Evolutionary conservation across 805 yeast genomes (phyloP), one percentile per base, ranked within the genome.

Genomic region (Pichia cephalocereana): DNA sequence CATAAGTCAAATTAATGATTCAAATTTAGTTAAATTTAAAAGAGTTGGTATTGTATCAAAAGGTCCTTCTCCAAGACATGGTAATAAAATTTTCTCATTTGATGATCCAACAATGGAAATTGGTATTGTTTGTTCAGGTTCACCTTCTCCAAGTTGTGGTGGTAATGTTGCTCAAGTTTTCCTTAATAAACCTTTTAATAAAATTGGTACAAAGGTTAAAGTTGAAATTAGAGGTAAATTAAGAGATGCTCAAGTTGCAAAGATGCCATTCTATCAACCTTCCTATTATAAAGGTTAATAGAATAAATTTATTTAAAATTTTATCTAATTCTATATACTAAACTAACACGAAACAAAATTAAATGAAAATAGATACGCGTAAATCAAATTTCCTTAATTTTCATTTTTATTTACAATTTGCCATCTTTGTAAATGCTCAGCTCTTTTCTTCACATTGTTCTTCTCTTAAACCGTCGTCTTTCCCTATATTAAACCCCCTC

Each of bases 1-100:
- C 46, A 69, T 87, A 51, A 68, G 70, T 6, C 96, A 90, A 66
- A 63, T 93, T 46, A 60, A 54, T 6, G 70, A 74, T 42, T 82
- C 86, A 54, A 86, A 88, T 63, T 65, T 72, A 4, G 77, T 79
- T 28, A 61, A 70, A 31, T 72, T 74, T 47, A 73, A 79, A 45
- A 80, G 99, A 60, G 84, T 88, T 14, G 98, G 97, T 2, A 72
- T 85, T 57, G 64, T 67, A 12, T 78, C 83, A 8, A 75, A 74
- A 54, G 97, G 98, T 1, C 97, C 98, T 11, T 88, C 99, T 2
- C 96, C 98, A 32, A 80, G 99, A 66, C 83, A 82, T 27, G 88
- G 86, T 10, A 71, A 78, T 55, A 79, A 78, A 57, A 76, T 91
- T 14, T 82, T 74, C 54, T 63, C 69, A 45, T 65, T 62, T n/a